phyloP scores from a whole-genome alignment of 2,329 filamentous ascomycete genomes.

The Phaeosphaeriaceae sp. region DNA sequence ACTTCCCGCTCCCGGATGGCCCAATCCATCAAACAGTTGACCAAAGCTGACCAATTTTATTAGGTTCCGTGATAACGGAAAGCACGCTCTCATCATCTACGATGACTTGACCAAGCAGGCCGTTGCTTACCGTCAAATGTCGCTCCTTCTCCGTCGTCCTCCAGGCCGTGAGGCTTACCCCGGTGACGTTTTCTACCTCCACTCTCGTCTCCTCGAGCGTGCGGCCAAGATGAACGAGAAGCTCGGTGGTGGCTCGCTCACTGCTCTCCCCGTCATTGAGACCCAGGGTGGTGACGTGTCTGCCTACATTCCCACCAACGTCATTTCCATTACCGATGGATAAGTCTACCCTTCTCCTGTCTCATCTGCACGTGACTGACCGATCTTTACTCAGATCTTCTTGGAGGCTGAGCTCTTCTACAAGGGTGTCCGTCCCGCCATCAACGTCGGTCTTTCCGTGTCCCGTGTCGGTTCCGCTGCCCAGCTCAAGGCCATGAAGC shows the following conservation, averaged over 20 bases:
- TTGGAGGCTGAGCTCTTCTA: slow-evolving; percentile 99
- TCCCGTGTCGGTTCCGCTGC: slow-evolving; percentile 99
- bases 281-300: slow-evolving; percentile 99
- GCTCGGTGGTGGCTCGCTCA: slow-evolving; percentile 94
- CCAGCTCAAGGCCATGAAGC: slow-evolving; percentile 99
- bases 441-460: slow-evolving; percentile 99
- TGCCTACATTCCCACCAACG: slow-evolving; percentile 99
- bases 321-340: slow-evolving; percentile 99
- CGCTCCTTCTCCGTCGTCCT: slow-evolving; percentile 93
- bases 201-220: slow-evolving; percentile 93
- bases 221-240: slow-evolving; percentile 98
- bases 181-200: slow-evolving; percentile 68
- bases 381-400: slow-evolving; percentile 78
- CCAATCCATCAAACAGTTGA: no score
- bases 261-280: slow-evolving; percentile 92
- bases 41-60: background rate
- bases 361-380: no score
- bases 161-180: slow-evolving; percentile 98
- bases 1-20: background rate
- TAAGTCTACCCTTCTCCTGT: slow-evolving; percentile 44
- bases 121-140: slow-evolving; percentile 98
- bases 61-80: slow-evolving; percentile 80
- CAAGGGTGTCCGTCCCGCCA: slow-evolving; percentile 99
- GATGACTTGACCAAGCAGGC: slow-evolving; percentile 99
- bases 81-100: slow-evolving; percentile 88